Evolutionary conservation across 352 stramenopile genomes (phyloP).

Genomic region (Globisporangium paddicum): DNA sequence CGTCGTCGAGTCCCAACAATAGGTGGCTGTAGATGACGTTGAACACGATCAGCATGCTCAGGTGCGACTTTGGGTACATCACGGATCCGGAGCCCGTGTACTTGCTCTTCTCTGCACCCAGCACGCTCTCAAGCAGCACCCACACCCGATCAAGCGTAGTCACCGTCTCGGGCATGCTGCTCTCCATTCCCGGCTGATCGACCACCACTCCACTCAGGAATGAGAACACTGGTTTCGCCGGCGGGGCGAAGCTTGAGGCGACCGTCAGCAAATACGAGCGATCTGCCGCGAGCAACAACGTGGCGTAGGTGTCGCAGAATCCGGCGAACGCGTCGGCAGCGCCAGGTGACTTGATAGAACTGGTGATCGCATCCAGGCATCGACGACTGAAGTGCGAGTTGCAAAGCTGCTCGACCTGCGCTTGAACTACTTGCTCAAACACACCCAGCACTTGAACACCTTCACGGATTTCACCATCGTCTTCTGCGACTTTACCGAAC

Average conservation of each 20-base stretch:
- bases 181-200: slow-evolving; percentile 16
- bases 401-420: slow-evolving; percentile 16
- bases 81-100: slow-evolving; percentile 3
- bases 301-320: slow-evolving; percentile 35
- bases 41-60: slow-evolving; percentile 53
- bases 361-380: slow-evolving; percentile 22
- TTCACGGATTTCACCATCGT: not conserved
- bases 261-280: slow-evolving; percentile 42
- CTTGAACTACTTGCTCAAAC: slow-evolving; percentile 6
- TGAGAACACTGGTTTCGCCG: slow-evolving; percentile 34
- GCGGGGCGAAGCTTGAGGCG: slow-evolving; percentile 37
- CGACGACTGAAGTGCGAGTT: slow-evolving; percentile 24
- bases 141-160: slow-evolving; percentile 33
- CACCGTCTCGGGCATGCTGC: not conserved
- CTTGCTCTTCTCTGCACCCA: slow-evolving; percentile 13
- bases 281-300: slow-evolving; percentile 36
- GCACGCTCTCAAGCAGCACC: slow-evolving; percentile 21
- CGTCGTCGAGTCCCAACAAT: slow-evolving; percentile 59
- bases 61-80: slow-evolving; percentile 17
- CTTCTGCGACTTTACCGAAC: not conserved
- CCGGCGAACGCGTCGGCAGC: slow-evolving; percentile 17
- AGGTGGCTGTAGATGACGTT: slow-evolving; percentile 65
- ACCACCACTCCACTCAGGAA: slow-evolving; percentile 48
- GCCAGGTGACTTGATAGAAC: not conserved
- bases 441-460: slow-evolving; percentile 1